Percentiles rank a stretch among this genome's conserved stretches.
Evolutionary conservation across 2,329 filamentous ascomycete species (phyloP).

Genomic region (Cordyceps cateniannulata): DNA sequence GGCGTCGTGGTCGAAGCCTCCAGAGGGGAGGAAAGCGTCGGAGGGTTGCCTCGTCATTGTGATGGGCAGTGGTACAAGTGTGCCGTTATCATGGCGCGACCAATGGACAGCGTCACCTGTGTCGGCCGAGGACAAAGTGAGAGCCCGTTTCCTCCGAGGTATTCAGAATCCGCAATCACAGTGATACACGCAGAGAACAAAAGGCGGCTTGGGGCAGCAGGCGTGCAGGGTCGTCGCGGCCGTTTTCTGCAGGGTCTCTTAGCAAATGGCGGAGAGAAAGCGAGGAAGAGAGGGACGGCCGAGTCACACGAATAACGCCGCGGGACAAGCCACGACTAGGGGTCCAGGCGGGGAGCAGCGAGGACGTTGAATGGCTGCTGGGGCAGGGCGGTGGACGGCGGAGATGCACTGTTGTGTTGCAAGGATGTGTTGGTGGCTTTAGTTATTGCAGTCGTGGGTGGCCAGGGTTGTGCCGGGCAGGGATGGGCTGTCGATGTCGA

Average conservation of each 20-base stretch:
- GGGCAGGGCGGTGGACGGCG: not conserved
- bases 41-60: slow-evolving; percentile 34
- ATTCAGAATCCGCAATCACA: not conserved
- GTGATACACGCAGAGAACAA: not conserved
- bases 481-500: not conserved
- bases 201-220: not conserved
- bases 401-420: not conserved
- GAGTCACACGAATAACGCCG: not conserved
- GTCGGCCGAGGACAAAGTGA: not conserved
- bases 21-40: slow-evolving; percentile 37
- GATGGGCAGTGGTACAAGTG: not conserved
- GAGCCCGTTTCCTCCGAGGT: not conserved
- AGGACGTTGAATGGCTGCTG: not conserved
- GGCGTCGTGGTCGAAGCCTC: slow-evolving; percentile 28
- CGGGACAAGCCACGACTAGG: not conserved
- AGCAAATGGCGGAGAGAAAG: not conserved
- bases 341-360: not conserved
- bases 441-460: not conserved
- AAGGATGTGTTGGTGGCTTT: not conserved
- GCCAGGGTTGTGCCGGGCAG: not conserved
- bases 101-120: not conserved
- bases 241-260: not conserved
- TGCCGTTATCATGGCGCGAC: slow-evolving; percentile 10
- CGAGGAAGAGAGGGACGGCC: not conserved
- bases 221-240: slow-evolving; percentile 4